A percentile compares a stretch with the other conserved stretches of the same genome.
phyloP scores from a whole-genome alignment of 2,329 filamentous ascomycete species.

The Stenocarpella maydis region DNA sequence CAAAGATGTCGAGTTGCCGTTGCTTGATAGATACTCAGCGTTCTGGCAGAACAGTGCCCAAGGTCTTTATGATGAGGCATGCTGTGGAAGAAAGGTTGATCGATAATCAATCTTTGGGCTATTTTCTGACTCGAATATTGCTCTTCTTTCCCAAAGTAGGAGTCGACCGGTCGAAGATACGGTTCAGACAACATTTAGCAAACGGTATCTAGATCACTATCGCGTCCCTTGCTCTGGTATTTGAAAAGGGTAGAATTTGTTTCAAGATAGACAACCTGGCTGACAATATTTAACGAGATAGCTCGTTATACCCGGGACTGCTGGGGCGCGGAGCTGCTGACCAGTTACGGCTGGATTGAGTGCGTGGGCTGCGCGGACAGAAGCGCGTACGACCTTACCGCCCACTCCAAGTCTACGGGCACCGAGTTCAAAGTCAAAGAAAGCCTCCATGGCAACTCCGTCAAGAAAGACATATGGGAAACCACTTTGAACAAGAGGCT shows the following conservation, averaged over 20 bases:
- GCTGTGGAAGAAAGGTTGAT: conserved; percentile 85
- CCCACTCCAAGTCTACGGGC: conserved; percentile 93
- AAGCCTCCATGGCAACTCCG: conserved; percentile 77
- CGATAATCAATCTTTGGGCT: conserved; percentile 97
- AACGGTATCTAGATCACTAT: not conserved
- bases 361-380: conserved; percentile 97
- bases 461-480: conserved; percentile 81
- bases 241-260: not conserved
- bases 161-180: conserved; percentile 84
- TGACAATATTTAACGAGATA: conserved; percentile 54
- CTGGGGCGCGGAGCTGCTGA: conserved; percentile 95
- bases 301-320: conserved; percentile 96
- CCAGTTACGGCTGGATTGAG: conserved; percentile 96
- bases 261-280: not conserved
- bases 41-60: conserved; percentile 79
- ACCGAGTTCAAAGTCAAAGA: conserved; percentile 86
- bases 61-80: conserved; percentile 80
- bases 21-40: conserved; percentile 91
- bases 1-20: conserved; percentile 79
- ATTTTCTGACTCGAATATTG: conserved; percentile 94
- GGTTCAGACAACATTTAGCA: conserved; percentile 92
- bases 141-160: conserved; percentile 90
- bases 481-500: conserved; percentile 93
- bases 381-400: conserved; percentile 91
- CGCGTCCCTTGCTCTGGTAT: not conserved